These are phyloP conservation scores for Rhizopogon salebrosus DNA, from an alignment of 768 basidiomycete species.

Conservation along the genomic window DNA sequence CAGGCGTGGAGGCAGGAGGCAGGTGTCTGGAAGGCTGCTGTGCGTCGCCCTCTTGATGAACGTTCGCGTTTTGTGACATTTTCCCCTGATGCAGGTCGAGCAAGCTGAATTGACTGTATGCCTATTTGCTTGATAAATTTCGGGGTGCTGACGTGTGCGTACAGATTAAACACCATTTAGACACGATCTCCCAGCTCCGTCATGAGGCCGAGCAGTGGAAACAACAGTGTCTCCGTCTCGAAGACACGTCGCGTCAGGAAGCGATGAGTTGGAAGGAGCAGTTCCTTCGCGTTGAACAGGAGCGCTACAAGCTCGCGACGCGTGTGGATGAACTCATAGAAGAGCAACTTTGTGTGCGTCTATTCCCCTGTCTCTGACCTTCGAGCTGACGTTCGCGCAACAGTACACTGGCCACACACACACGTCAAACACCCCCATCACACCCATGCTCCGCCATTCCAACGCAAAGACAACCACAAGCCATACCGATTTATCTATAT, in stretches of 20 bases:
- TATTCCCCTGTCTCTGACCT: neutral
- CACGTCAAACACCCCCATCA: conserved; percentile 21
- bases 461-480: conserved; percentile 3
- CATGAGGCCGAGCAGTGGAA: conserved; percentile 71
- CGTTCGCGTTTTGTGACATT: conserved; percentile 8
- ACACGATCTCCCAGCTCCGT: conserved; percentile 56
- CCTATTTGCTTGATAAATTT: neutral
- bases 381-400: neutral
- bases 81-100: conserved; percentile 33
- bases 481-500: conserved; percentile 23
- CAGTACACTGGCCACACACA: conserved; percentile 10
- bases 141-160: neutral
- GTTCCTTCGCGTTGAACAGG: conserved; percentile 68
- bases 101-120: conserved; percentile 55
- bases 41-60: conserved; percentile 28
- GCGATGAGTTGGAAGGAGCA: conserved; percentile 77
- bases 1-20: conserved; percentile 44
- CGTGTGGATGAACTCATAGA: conserved; percentile 55
- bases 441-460: conserved; percentile 26
- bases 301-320: conserved; percentile 52
- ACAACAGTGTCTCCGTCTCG: conserved; percentile 49
- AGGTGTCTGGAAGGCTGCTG: conserved; percentile 38
- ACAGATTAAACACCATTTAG: conserved; percentile 55
- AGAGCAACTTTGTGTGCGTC: conserved; percentile 41
- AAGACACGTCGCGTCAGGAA: conserved; percentile 41